Percentiles rank a stretch among this genome's conserved stretches.
Evolutionary conservation across 2,329 filamentous ascomycete species (phyloP).

Genomic region (Aspergillus nomiae): DNA sequence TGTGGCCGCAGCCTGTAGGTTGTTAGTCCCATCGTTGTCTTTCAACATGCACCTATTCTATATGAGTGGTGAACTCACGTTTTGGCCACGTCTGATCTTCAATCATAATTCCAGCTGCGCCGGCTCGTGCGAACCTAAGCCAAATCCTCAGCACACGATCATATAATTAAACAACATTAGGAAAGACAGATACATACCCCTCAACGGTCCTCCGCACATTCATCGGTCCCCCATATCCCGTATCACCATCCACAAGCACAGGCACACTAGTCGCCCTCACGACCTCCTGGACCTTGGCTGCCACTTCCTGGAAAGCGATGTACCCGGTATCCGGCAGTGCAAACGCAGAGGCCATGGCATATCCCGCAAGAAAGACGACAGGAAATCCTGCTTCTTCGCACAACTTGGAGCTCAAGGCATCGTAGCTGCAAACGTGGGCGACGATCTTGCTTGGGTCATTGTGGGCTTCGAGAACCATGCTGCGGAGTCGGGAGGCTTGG

Average conservation of each 20-base stretch:
- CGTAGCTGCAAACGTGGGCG: conserved; percentile 48
- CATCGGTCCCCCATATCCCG: conserved; percentile 52
- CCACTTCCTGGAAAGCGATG: conserved; percentile 50
- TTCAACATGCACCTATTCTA: not conserved
- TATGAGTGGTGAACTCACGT: conserved; percentile 29
- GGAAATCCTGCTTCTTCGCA: conserved; percentile 51
- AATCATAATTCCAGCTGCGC: conserved; percentile 44
- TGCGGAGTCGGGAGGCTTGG: conserved; percentile 39
- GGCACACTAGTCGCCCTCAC: conserved; percentile 43
- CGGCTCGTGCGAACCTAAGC: conserved; percentile 41
- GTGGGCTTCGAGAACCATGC: conserved; percentile 38
- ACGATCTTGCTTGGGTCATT: conserved; percentile 47
- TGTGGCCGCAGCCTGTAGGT: conserved; percentile 46
- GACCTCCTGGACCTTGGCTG: too few species aligned
- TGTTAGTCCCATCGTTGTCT: too few species aligned
- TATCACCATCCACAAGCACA: conserved; percentile 51
- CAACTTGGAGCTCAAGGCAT: conserved; percentile 48
- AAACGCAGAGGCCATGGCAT: conserved; percentile 43
- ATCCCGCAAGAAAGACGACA: conserved; percentile 49
- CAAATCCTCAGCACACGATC: too few species aligned
- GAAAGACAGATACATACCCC: not conserved
- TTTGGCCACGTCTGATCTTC: conserved; percentile 56
- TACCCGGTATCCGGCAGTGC: conserved; percentile 53
- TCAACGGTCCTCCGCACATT: conserved; percentile 52
- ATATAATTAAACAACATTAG: too few species aligned